phyloP scores from a whole-genome alignment of 225 moss, liverwort and hornwort genomes.

The Pseudoscleropodium purum region DNA sequence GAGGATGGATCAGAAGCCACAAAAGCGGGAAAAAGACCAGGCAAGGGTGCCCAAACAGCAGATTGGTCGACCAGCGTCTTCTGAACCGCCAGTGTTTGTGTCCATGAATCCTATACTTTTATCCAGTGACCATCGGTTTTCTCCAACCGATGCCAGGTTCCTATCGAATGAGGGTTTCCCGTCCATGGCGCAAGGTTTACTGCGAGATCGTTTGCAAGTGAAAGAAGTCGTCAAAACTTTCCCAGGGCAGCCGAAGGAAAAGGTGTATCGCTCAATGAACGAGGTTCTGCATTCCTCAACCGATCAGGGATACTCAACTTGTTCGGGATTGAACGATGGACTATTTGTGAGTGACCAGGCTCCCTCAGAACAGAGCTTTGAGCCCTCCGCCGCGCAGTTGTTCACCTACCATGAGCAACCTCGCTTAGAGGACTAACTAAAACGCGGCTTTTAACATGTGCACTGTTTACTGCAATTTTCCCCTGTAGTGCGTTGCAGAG shows the following conservation, averaged over 20 bases:
- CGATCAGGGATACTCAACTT: slow-evolving; percentile 39
- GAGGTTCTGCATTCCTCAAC: slow-evolving; percentile 44
- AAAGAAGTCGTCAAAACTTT: slow-evolving; percentile 29
- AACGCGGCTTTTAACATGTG: background rate
- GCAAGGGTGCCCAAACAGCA: slow-evolving; percentile 15
- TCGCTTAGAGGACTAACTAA: slow-evolving; percentile 57
- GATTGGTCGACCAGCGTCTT: slow-evolving; percentile 14
- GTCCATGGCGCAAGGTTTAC: slow-evolving; percentile 33
- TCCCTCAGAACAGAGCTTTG: slow-evolving; percentile 66
- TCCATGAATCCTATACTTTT: slow-evolving; percentile 47
- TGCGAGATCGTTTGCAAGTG: slow-evolving; percentile 38
- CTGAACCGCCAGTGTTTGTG: slow-evolving; percentile 42
- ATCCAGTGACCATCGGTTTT: slow-evolving; percentile 45
- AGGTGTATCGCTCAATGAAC: slow-evolving; percentile 46
- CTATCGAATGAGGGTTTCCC: slow-evolving; percentile 36
- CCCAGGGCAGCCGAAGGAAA: slow-evolving; percentile 33
- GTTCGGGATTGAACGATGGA: slow-evolving; percentile 37
- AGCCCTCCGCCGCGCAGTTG: slow-evolving; percentile 85
- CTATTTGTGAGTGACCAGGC: slow-evolving; percentile 62
- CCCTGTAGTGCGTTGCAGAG: background rate
- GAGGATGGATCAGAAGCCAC: slow-evolving; percentile 7
- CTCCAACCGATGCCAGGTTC: slow-evolving; percentile 49
- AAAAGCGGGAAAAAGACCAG: slow-evolving; percentile 17
- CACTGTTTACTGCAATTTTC: slow-evolving; percentile 11
- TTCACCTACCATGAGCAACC: slow-evolving; percentile 94